phyloP scores from a whole-genome alignment of 768 basidiomycete species.

The Termitomyces sp. region DNA sequence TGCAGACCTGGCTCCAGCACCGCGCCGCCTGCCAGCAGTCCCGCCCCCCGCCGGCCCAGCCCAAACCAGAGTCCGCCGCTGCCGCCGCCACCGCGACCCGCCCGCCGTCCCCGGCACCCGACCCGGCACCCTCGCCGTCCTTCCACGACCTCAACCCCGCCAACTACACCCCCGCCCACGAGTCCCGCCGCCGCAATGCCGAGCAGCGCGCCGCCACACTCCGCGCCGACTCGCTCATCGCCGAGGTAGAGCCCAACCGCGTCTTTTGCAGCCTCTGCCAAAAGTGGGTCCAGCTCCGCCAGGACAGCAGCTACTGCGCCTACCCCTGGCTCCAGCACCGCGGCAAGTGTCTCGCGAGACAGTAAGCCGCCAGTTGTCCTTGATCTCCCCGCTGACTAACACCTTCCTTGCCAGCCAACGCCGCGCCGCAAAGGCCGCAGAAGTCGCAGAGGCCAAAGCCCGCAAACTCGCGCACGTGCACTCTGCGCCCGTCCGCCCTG shows the following conservation, averaged over 20 bases:
- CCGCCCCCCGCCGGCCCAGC: not conserved
- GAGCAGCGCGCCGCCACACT: conserved; percentile 75
- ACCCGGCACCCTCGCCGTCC: conserved; percentile 12
- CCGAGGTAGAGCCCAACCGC: conserved; percentile 66
- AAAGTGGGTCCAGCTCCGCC: conserved; percentile 81
- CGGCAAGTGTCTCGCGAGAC: conserved; percentile 39
- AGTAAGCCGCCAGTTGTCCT: no score
- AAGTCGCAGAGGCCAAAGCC: conserved; percentile 43
- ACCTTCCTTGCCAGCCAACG: conserved; percentile 42
- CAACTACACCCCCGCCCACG: conserved; percentile 53
- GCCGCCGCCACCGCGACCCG: not conserved
- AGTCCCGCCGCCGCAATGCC: conserved; percentile 69
- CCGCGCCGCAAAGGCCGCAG: conserved; percentile 50
- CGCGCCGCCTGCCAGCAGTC: conserved; percentile 48
- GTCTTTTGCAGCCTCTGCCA: conserved; percentile 73
- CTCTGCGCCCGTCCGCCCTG: not conserved
- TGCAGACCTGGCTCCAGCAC: conserved; percentile 64
- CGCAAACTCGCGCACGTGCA: conserved; percentile 12
- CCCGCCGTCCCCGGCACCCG: not conserved
- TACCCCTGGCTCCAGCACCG: conserved; percentile 27
- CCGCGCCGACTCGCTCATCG: conserved; percentile 58
- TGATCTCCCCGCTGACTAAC: conserved; percentile 7
- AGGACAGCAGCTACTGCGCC: conserved; percentile 75
- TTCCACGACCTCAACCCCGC: conserved; percentile 57
- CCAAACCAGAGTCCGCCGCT: not conserved